Base-by-base conservation (phyloP, 306 rosid genomes). In the Hippophae tibetana region DNA sequence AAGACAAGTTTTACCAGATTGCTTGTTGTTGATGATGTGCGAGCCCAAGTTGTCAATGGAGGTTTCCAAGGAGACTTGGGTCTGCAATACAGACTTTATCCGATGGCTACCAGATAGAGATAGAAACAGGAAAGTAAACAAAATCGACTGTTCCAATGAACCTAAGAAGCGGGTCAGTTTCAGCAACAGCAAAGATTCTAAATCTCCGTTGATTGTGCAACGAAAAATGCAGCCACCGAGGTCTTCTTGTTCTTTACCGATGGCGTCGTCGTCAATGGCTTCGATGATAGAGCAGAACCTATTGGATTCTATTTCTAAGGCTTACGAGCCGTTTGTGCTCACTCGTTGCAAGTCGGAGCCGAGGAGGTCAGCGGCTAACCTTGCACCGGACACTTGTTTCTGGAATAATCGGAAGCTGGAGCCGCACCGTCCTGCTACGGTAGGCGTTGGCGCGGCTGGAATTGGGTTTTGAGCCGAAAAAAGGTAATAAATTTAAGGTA, bases 1-100 rank as follows among this genome's bases (percentile, higher is more conserved):
- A 46, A 42, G 44, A 26, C 40, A 75, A 8, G 80, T 60, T 0
- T 66, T 88, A 8, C 96, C 96, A 26, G 96, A 92, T 27, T 92
- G 96, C 78, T 72, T 92, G 81, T 76, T 88, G 54, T 47, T 88
- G 69, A 92, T 92, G 99, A 88, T 92, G 96, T 88, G 89, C 53
- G 99, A 92, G 68, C 99, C 99, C 0, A 92, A 92, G 75, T 67
- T 88, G n/a, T 92, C 99, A 0, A 88, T 92, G 99, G 99, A 92
- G 66, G 99, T 92, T 0, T 92, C 99, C 3, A 88, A 78, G 69
- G 99, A 88, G 62, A 92, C 99, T 0, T 92, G 99, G 99, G 86
- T 92, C 0, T 84, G 99, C 75, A 82, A 81, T 65, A 84, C 85
- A 14, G 99, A 92, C 75, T 92, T 86, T 73, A 67, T 85, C 67